Evolutionary conservation across 805 yeast species (phyloP), one percentile per base, ranked within the genome.

Genomic region (Nakazawaea peltata): DNA sequence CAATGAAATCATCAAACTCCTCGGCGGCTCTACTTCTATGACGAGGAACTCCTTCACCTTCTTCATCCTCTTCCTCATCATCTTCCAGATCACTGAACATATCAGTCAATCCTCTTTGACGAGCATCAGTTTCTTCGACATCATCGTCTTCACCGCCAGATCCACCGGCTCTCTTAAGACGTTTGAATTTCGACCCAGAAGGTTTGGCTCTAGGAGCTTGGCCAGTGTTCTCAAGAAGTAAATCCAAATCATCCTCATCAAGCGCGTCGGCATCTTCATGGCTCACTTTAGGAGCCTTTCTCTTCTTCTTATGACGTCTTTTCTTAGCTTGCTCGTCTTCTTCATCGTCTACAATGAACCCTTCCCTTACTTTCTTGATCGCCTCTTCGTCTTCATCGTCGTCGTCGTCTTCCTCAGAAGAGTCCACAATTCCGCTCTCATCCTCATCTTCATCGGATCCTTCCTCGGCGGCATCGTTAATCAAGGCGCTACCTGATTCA

Each of bases 1-100:
- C 98, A 47, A 92, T 92, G 61, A 92, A 92, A 53, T 88, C 98
- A 54, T 87, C 98, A 48, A 90, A 77, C 57, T 92, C 97, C 52
- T 87, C 95, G 44, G 76, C 57, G 57, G 37, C 42, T 43, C 55
- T 41, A 9, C 42, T 39, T 13, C 39, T 27, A n/a, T n/a, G n/a
- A 32, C 44, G 51, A 37, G 41, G 52, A 53, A 12, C 43, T 59
- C 24, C 57, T 24, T 59, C 61, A 6, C 48, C 63, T 29, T 46
- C 58, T 37, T 21, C 42, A 36, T 16, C 36, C 25, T 40, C 50
- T 15, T 46, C 56, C 11, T 49, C 60, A 13, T 49, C 57, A 8
- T 49, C 63, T 39, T 59, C 71, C 23, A 69, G 75, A 43, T 81
- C 92, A 12, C 86, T 76, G 47, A 83, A 83, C 59, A 83, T 78